Base-by-base conservation (phyloP, 441 rosid genomes). In the Gossypium aridum region DNA sequence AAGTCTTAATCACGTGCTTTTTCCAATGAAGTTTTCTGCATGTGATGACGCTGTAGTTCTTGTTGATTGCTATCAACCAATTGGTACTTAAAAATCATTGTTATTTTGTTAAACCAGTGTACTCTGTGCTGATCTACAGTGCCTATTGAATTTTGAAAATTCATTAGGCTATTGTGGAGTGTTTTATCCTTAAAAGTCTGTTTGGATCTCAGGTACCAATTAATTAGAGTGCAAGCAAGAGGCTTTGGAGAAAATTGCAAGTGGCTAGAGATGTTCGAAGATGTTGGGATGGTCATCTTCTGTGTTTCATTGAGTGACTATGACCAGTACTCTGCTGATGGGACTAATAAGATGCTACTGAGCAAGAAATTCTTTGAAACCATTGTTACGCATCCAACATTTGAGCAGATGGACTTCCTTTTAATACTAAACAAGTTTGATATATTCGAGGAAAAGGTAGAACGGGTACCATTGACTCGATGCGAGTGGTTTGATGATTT, bases 231-330 rank as follows among this genome's bases (percentile, higher is more conserved):
- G 39, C 95, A 89, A 10, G 87, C 97, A 1, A 84, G 93, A 73
- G 96, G 99, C 68, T 90, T 92, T 3, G 96, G 97, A 8, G 99
- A 91, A 80, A 93, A 90, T 84, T 96, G 96, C 85, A 92, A 92
- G 76, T 96, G 98, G 98, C 88, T 96, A 34, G 97, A 96, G 81
- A 93, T 93, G 98, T 96, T 96, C 54, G 99, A 96, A 84, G 99
- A 96, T 64, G 87, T 93, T 19, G 98, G 99, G 55, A 85, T 96
- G 85, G 91, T 93, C 81, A 86, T 90, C 62, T 93, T 96, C 75
- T 91, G 95, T 71, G 94, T 93, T 45, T 20, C 92, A 13, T 79
- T 96, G 90, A 93, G 87, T 25, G 97, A 93, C 84, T 96, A 93
- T 13, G 94, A 93, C 78, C 94, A 93, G 73, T 70, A 74, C 64